These are phyloP conservation scores for Cucurbita argyrosperma DNA, from an alignment of 306 rosid genomes.

Conservation along the genomic window DNA sequence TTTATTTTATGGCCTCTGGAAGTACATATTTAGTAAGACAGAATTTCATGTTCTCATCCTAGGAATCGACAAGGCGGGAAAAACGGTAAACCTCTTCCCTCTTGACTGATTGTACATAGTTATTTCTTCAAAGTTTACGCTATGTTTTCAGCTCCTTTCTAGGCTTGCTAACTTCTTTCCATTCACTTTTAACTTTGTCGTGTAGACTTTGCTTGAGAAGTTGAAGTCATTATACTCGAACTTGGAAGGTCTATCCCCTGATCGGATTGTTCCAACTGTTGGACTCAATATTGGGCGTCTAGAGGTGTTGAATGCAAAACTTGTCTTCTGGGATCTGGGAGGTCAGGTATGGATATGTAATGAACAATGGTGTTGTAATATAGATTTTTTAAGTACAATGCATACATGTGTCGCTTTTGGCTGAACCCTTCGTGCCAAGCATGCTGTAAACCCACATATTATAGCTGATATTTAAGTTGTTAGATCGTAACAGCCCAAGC, in stretches of 20 bases:
- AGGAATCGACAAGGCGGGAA: conserved; percentile 99
- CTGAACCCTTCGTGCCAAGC: neutral
- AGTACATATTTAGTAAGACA: conserved; percentile 68
- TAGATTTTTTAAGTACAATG: neutral
- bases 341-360: conserved; percentile 63
- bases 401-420: neutral
- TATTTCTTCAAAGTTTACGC: neutral
- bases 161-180: neutral
- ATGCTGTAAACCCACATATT: neutral
- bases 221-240: conserved; percentile 71
- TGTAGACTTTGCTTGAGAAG: conserved; percentile 90
- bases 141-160: neutral
- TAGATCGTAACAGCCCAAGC: no score
- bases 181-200: neutral
- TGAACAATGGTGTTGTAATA: neutral
- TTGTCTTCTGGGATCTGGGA: conserved; percentile 96
- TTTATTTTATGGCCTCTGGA: conserved; percentile 88
- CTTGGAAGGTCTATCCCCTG: conserved; percentile 79
- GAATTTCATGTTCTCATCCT: conserved; percentile 95
- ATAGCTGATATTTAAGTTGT: neutral
- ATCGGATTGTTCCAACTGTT: conserved; percentile 96
- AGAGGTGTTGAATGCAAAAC: conserved; percentile 71
- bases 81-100: conserved; percentile 52
- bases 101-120: conserved; percentile 3
- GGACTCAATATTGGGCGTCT: conserved; percentile 95